A percentile compares a stretch with the other conserved stretches of the same genome.
phyloP scores from a whole-genome alignment of 768 basidiomycete species.

The Suillus cothurnatus region DNA sequence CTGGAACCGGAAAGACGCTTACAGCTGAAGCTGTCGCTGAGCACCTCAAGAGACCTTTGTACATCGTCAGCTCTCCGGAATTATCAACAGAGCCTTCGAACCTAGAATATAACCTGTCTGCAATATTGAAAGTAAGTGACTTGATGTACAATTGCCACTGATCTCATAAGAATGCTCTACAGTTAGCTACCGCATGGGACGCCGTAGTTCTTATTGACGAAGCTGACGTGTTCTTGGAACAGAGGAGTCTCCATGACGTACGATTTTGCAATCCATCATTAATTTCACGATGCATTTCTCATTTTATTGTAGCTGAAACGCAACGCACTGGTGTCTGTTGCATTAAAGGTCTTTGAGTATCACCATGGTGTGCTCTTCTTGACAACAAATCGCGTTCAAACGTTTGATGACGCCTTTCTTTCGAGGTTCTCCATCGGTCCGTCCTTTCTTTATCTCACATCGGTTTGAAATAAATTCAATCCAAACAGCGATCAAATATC shows the following conservation, averaged over 20 bases:
- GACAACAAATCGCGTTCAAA: constrained; percentile 40
- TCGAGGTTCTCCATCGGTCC: constrained; percentile 61
- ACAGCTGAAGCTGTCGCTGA: constrained; percentile 62
- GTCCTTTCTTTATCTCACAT: neutral
- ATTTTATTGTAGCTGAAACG: constrained; percentile 41
- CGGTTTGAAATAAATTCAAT: neutral
- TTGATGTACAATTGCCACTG: neutral
- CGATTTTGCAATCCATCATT: neutral
- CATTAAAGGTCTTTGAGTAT: constrained; percentile 61
- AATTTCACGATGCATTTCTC: neutral
- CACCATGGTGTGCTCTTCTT: constrained; percentile 63
- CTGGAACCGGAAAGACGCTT: constrained; percentile 51
- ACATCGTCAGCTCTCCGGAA: constrained; percentile 57
- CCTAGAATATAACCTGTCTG: constrained; percentile 42
- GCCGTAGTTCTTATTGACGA: constrained; percentile 61
- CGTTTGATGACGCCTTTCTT: constrained; percentile 68
- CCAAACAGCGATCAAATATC: constrained; percentile 26
- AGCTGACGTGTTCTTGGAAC: constrained; percentile 22
- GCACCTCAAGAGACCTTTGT: constrained; percentile 53
- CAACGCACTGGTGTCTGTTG: constrained; percentile 75
- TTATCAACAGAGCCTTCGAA: constrained; percentile 47
- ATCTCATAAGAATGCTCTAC: constrained; percentile 43
- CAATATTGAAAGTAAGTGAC: constrained; percentile 19
- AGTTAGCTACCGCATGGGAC: constrained; percentile 59
- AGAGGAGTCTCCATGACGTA: constrained; percentile 39